phyloP scores from a whole-genome alignment of 2,329 filamentous ascomycete species.

The Calycina marina region DNA sequence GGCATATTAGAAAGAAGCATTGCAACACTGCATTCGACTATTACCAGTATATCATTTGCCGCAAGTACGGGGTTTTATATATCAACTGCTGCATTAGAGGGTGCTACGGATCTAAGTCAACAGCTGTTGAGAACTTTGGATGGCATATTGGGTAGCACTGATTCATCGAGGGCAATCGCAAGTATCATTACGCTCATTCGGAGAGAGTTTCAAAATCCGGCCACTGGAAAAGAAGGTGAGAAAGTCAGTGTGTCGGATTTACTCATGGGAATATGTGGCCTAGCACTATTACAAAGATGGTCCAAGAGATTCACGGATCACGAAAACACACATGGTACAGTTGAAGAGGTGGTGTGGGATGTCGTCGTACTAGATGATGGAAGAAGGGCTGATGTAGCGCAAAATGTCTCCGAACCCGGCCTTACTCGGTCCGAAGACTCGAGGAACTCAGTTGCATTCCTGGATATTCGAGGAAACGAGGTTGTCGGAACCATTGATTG shows the following conservation, averaged over 20 bases:
- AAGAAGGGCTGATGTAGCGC: slow-evolving; percentile 38
- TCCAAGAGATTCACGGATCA: slow-evolving; percentile 37
- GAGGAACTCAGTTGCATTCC: slow-evolving; percentile 22
- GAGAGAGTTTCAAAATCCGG: slow-evolving; percentile 48
- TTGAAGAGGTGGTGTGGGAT: slow-evolving; percentile 50
- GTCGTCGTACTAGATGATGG: slow-evolving; percentile 47
- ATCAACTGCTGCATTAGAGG: slow-evolving; percentile 38
- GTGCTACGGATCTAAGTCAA: slow-evolving; percentile 41
- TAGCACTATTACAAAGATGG: slow-evolving; percentile 46
- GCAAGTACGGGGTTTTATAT: slow-evolving; percentile 45
- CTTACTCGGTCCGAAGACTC: slow-evolving; percentile 13
- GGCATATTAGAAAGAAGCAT: slow-evolving; percentile 41
- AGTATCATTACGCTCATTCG: slow-evolving; percentile 50
- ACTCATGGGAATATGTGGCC: slow-evolving; percentile 42
- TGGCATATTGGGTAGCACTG: slow-evolving; percentile 52
- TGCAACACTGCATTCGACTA: slow-evolving; percentile 39
- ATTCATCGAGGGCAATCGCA: slow-evolving; percentile 51
- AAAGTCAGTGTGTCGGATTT: slow-evolving; percentile 45
- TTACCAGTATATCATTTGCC: slow-evolving; percentile 45
- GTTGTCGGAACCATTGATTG: slow-evolving; percentile 26
- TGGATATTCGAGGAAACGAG: slow-evolving; percentile 15
- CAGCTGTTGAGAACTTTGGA: slow-evolving; percentile 44
- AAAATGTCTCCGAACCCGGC: slow-evolving; percentile 10
- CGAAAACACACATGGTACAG: slow-evolving; percentile 30
- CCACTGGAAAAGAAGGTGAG: slow-evolving; percentile 43